Conservation (phyloP, 2,329 filamentous ascomycete genomes). For the Pseudogymnoascus sp. region DNA sequence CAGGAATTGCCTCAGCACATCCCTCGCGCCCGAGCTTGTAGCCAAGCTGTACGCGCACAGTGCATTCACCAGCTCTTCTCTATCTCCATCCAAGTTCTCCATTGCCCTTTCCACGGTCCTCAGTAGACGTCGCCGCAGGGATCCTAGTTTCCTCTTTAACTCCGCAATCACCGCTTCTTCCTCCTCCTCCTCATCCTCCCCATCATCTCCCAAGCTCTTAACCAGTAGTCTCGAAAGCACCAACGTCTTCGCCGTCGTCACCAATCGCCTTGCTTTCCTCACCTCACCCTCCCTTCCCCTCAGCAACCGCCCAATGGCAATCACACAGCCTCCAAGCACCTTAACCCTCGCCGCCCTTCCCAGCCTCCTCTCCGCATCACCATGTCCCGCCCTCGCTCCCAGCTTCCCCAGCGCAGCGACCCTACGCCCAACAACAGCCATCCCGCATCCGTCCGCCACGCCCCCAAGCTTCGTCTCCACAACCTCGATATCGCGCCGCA, state of each 20-base stretch:
- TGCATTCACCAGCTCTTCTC: conserved; percentile 53
- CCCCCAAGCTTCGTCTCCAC: conserved; percentile 63
- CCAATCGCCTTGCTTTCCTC: conserved; percentile 30
- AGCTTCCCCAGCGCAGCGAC: conserved; percentile 46
- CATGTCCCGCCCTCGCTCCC: conserved; percentile 20
- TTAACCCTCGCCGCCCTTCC: conserved; percentile 34
- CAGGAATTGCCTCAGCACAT: conserved; percentile 72
- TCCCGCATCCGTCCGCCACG: conserved; percentile 71
- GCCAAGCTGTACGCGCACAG: conserved; percentile 76
- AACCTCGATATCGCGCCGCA: conserved; percentile 68
- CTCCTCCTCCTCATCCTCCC: conserved; percentile 29
- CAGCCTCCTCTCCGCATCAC: conserved; percentile 16
- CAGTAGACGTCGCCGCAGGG: conserved; percentile 54
- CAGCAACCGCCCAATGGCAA: conserved; percentile 42
- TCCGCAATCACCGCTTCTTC: conserved; percentile 39
- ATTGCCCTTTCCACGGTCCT: conserved; percentile 62
- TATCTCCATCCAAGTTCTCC: conserved; percentile 44
- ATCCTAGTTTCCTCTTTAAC: conserved; percentile 54
- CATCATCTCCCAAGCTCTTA: conserved; percentile 57
- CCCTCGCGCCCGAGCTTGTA: conserved; percentile 69
- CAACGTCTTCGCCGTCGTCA: conserved; percentile 60
- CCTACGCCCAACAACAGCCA: conserved; percentile 59
- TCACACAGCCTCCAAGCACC: conserved; percentile 43
- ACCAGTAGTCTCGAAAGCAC: conserved; percentile 68
- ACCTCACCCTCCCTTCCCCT: conserved; percentile 24